A percentile compares a stretch with the other conserved stretches of the same genome.
Conservation (phyloP, 768 basidiomycete genomes). For the Lentinula lateritia region DNA sequence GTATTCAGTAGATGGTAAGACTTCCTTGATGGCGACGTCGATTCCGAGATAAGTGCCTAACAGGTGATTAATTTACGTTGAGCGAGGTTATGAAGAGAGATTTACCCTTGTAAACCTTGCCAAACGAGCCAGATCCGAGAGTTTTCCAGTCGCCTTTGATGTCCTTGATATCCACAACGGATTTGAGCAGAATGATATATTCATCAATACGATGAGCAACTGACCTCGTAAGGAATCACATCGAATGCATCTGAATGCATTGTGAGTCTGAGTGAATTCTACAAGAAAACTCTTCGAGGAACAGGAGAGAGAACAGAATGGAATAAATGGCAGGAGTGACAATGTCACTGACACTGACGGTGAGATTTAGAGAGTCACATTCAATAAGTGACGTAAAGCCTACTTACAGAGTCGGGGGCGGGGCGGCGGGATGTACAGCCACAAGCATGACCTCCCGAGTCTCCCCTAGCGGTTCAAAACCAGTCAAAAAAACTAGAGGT, state of each 20-base stretch:
- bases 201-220: slow-evolving; percentile 13
- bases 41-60: slow-evolving; percentile 88
- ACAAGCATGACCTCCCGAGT: no score
- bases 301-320: no score
- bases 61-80: neutral
- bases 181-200: neutral
- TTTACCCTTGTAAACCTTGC: slow-evolving; percentile 83
- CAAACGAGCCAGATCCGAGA: slow-evolving; percentile 89
- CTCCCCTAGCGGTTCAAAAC: no score
- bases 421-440: no score
- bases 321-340: no score
- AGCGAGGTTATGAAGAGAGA: neutral
- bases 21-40: slow-evolving; percentile 95
- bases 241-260: slow-evolving; percentile 69
- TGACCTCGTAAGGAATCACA: slow-evolving; percentile 80
- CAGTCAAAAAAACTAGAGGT: no score
- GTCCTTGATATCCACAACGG: slow-evolving; percentile 42
- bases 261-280: neutral
- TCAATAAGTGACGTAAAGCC: no score
- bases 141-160: slow-evolving; percentile 87
- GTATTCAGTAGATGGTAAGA: slow-evolving; percentile 85
- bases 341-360: no score
- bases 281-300: neutral
- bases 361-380: no score
- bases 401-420: no score